Conservation (phyloP, 208 protist genomes). For the Trypanosoma platydactyli region DNA sequence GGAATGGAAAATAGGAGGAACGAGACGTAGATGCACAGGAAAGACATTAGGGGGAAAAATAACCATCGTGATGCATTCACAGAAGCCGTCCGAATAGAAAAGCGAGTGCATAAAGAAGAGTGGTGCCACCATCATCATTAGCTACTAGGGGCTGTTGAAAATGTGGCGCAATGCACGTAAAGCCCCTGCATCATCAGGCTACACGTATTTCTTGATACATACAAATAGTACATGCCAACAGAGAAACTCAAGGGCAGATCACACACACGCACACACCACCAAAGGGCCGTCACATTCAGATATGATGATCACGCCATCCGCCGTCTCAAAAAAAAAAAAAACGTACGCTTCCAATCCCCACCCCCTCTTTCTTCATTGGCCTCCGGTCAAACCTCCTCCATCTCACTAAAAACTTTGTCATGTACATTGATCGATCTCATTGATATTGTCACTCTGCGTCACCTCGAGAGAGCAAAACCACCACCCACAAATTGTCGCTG, state of each 20-base stretch:
- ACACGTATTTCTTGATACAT: no score
- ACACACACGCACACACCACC: no score
- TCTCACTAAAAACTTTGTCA: no score
- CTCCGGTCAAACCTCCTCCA: not conserved
- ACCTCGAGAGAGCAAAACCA: constrained; percentile 69
- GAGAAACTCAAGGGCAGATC: no score
- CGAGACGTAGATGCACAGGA: not conserved
- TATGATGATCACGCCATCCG: not conserved
- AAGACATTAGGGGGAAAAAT: no score
- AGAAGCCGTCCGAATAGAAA: no score
- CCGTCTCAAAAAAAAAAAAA: constrained; percentile 12
- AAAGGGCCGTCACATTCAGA: no score
- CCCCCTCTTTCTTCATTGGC: not conserved
- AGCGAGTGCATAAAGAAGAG: no score
- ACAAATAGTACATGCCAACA: no score
- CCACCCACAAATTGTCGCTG: constrained; percentile 78
- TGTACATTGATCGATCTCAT: no score
- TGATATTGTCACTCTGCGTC: not conserved
- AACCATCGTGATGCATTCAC: no score
- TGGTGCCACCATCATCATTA: no score
- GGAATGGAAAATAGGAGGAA: constrained; percentile 11
- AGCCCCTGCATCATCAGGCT: not conserved
- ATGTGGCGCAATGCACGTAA: not conserved
- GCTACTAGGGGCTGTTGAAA: not conserved
- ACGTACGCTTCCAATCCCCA: not conserved